Conservation (phyloP, 306 rosid species). For the Acacia acuminata region DNA sequence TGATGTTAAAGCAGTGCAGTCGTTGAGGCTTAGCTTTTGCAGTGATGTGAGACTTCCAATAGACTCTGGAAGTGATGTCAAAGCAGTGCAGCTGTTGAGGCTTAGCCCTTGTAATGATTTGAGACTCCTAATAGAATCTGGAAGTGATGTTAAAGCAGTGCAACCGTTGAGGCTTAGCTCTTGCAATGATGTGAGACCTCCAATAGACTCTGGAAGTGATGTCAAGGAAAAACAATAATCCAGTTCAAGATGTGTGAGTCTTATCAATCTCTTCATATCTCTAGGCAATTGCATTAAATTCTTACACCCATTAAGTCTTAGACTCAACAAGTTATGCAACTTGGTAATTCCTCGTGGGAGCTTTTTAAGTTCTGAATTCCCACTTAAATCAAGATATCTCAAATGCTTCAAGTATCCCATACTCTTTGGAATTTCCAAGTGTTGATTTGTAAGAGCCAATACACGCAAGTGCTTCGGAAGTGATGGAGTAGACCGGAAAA, state of each 20-base stretch:
- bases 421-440: background rate
- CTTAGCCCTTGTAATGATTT: too few relatives aligned
- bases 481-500: background rate
- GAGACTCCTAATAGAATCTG: too few relatives aligned
- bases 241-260: background rate
- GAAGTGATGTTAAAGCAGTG: too few relatives aligned
- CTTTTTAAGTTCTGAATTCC: rapidly evolving
- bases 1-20: too few relatives aligned
- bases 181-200: too few relatives aligned
- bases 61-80: too few relatives aligned
- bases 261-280: background rate
- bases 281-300: background rate
- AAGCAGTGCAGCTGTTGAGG: too few relatives aligned
- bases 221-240: rapidly evolving
- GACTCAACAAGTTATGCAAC: background rate
- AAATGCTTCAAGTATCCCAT: background rate
- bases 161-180: too few relatives aligned
- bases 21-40: too few relatives aligned
- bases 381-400: conserved; percentile 1
- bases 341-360: background rate
- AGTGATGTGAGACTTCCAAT: too few relatives aligned
- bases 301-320: background rate
- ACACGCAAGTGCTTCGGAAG: background rate
- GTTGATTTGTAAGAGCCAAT: background rate
- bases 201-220: too few relatives aligned